Conservation (phyloP, 495 filamentous ascomycete species). For the Niebla homalea region DNA sequence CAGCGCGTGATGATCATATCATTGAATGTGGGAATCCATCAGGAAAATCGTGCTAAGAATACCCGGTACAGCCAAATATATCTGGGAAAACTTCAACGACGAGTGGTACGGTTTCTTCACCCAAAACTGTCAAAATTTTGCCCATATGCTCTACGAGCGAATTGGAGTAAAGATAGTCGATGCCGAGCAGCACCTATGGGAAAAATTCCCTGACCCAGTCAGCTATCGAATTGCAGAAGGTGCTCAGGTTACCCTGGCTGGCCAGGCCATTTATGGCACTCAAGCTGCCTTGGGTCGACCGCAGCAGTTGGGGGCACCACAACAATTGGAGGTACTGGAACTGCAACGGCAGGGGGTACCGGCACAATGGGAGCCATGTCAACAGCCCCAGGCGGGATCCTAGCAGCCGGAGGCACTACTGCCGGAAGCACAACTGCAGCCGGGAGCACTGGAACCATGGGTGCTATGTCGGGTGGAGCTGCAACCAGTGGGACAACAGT, state of each 20-base stretch:
- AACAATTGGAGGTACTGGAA: not conserved
- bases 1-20: not conserved
- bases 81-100: not conserved
- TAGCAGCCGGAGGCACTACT: not conserved
- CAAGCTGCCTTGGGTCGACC: not conserved
- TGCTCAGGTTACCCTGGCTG: not conserved
- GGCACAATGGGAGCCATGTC: not conserved
- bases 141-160: constrained; percentile 2
- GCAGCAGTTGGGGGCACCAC: not conserved
- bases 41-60: not conserved
- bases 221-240: constrained; percentile 1
- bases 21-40: not conserved
- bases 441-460: constrained; percentile 1
- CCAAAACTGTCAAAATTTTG: constrained; percentile 1
- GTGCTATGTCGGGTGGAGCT: not conserved
- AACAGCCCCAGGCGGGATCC: not conserved
- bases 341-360: not conserved
- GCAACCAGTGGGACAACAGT: not conserved
- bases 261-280: not conserved
- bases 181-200: not conserved
- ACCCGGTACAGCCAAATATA: too few species aligned
- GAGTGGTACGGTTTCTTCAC: not conserved
- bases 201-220: not conserved
- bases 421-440: not conserved
- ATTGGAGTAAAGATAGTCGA: not conserved